phyloP scores from a whole-genome alignment of 305 asterid genomes.

The Fraxinus paxiana region DNA sequence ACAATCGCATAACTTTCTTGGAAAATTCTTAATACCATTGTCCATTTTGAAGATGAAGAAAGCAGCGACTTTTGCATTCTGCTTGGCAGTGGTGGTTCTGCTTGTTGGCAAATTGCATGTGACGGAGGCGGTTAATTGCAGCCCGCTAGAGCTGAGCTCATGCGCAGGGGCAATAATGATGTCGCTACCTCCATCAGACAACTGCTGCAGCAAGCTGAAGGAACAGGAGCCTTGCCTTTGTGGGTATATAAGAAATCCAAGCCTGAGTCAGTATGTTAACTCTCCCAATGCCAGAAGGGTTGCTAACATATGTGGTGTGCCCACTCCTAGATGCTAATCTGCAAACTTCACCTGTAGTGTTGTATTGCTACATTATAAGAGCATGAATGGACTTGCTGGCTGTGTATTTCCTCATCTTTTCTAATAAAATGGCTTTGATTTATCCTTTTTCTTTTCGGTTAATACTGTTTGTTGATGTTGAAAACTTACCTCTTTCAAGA shows the following conservation, averaged over 20 bases:
- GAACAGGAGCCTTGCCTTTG: slow-evolving; percentile 46
- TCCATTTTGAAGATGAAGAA: slow-evolving; percentile 27
- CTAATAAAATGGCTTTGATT: background rate
- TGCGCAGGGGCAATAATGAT: slow-evolving; percentile 33
- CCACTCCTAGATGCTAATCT: slow-evolving; percentile 26
- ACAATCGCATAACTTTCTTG: background rate
- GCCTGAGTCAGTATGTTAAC: slow-evolving; percentile 24
- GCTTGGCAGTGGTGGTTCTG: slow-evolving; percentile 22
- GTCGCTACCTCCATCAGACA: slow-evolving; percentile 18
- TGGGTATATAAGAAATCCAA: slow-evolving; percentile 34
- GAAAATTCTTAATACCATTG: background rate
- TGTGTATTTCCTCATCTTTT: background rate
- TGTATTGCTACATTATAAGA: background rate
- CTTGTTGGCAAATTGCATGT: slow-evolving; percentile 17
- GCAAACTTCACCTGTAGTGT: background rate
- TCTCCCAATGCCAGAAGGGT: slow-evolving; percentile 41
- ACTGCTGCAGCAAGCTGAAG: slow-evolving; percentile 39
- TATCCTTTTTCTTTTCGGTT: background rate
- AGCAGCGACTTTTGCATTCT: background rate
- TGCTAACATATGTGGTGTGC: slow-evolving; percentile 29
- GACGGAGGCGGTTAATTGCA: slow-evolving; percentile 35
- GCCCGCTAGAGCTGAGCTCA: slow-evolving; percentile 28
- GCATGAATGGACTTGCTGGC: background rate
- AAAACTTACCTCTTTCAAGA: background rate
- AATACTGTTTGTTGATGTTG: background rate